Evolutionary conservation across 2,329 filamentous ascomycete genomes (phyloP), one percentile per base, ranked within the genome.

Genomic region (Calonectria hongkongensis): DNA sequence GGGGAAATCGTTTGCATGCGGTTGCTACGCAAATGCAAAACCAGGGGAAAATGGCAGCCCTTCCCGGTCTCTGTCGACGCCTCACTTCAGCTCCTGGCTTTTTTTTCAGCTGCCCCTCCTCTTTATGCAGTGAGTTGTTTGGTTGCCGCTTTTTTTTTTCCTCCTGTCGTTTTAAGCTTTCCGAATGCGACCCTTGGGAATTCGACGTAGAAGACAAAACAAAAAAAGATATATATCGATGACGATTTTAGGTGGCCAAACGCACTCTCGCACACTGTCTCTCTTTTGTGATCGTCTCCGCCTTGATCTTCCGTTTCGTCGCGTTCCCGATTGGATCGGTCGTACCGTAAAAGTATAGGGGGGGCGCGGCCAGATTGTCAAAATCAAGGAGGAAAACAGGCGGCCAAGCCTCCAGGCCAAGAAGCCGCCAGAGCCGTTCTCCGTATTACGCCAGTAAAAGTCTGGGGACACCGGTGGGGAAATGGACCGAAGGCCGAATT

Each of bases 351-450:
- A 27, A 27, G 16, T 21, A 48, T 13, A 18, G 13, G 13, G 30
- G 27, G 39, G 50, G 27, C 28, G 47, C 21, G 21, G 21, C 21
- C 21, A 16, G 21, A 33, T 30, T 30, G 27, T 54, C 45, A 54
- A 68, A 18, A 60, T 60, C 41, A 56, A 41, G 41, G 33, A 39
- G 65, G 70, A 56, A 72, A 79, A 73, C 76, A 75, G 54, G 76
- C 73, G 63, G 70, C 75, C 76, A 79, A 79, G 78, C 74, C 71
- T 69, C 64, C 36, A 72, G 71, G 60, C 64, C 62, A 45, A 41
- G 48, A 45, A 41, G 39, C 63, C 72, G 68, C 68, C 73, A 76
- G 76, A 75, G 70, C 75, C 73, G 74, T 74, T 63, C 63, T 67
- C 67, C 70, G 65, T 67, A 60, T 72, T 66, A 54, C 63, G 33